Evolutionary conservation across 306 rosid species (phyloP).

Genomic region (Vigna nakashimae): DNA sequence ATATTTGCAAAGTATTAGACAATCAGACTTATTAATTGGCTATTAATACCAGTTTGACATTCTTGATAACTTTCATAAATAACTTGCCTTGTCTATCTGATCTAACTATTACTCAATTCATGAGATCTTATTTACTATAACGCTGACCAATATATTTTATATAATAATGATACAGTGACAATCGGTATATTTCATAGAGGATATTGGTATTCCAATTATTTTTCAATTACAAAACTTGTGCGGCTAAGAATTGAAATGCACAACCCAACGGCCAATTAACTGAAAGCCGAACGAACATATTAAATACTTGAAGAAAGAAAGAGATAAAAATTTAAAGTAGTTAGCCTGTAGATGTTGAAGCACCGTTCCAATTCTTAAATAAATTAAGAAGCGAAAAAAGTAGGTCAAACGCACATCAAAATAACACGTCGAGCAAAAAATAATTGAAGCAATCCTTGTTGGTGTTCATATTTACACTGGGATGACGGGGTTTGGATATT

Average conservation of each 20-base stretch:
- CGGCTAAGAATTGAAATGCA: constrained; percentile 2
- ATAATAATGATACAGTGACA: no score
- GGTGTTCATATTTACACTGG: constrained; percentile 39
- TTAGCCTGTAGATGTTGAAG: not conserved
- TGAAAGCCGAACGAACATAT: constrained; percentile 15
- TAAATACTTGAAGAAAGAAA: not conserved
- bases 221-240: not conserved
- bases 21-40: no score
- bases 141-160: no score
- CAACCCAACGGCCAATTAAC: constrained; percentile 8
- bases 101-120: no score
- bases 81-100: no score
- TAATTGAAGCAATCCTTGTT: constrained; percentile 39
- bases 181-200: no score
- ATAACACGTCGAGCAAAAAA: constrained; percentile 29
- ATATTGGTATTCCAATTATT: not conserved
- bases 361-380: not conserved
- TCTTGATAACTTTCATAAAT: no score
- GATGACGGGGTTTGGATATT: constrained; percentile 18
- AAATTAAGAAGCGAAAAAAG: not conserved
- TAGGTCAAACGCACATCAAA: not conserved
- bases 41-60: no score
- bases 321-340: not conserved
- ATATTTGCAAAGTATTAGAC: no score
- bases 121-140: no score